Conservation (phyloP, 2,329 filamentous ascomycete species). For the Fusarium nygamai region DNA sequence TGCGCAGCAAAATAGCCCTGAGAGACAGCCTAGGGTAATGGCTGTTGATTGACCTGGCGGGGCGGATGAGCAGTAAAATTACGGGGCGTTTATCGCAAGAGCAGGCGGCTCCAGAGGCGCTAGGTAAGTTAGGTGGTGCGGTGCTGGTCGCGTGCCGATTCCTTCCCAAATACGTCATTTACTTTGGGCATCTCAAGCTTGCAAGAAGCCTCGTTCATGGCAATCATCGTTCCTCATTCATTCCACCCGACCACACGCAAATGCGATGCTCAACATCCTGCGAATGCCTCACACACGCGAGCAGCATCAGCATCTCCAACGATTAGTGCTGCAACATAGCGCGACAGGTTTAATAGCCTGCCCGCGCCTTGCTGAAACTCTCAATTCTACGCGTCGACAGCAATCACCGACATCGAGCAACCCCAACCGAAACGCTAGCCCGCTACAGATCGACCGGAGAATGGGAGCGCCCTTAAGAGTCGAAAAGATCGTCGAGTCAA, state of each 20-base stretch:
- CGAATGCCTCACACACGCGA: neutral
- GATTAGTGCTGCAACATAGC: neutral
- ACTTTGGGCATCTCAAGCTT: neutral
- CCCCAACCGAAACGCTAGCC: neutral
- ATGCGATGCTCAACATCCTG: neutral
- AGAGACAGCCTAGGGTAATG: neutral
- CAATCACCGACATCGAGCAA: neutral
- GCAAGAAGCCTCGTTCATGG: neutral
- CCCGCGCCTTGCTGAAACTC: neutral
- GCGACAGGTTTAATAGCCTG: neutral
- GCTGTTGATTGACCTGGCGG: neutral
- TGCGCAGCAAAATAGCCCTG: rapidly evolving
- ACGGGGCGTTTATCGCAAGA: neutral
- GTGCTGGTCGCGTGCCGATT: neutral
- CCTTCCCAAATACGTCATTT: neutral
- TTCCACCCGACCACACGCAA: neutral
- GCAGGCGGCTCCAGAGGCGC: neutral
- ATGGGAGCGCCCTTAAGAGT: rapidly evolving
- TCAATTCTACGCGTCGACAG: neutral
- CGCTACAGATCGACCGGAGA: neutral
- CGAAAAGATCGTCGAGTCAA: neutral
- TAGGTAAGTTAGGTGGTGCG: too few relatives aligned
- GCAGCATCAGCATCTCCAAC: neutral
- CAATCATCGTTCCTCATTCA: neutral
- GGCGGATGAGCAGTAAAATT: neutral